A percentile compares a stretch with the other conserved stretches of the same genome.
Evolutionary conservation across 345 rosid genomes (phyloP).

Genomic region (Odontarrhena argentea): DNA sequence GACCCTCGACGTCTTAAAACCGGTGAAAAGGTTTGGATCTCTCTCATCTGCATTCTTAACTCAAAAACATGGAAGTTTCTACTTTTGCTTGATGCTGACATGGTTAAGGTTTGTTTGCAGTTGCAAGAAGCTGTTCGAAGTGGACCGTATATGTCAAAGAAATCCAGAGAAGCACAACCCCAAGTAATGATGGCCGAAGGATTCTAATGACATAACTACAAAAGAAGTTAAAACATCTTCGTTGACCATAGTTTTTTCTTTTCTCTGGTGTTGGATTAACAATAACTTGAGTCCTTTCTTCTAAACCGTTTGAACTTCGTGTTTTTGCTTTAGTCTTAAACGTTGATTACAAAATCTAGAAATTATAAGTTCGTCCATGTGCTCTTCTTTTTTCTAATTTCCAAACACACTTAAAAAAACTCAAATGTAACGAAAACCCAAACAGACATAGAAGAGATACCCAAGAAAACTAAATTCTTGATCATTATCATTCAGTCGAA

Average conservation of each 20-base stretch:
- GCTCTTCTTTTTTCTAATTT: background rate
- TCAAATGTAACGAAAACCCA: too few relatives aligned
- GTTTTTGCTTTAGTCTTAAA: background rate
- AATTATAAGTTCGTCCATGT: background rate
- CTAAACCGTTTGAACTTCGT: background rate
- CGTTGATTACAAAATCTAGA: background rate
- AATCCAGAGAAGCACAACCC: slow-evolving; percentile 62
- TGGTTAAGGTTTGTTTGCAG: slow-evolving; percentile 45
- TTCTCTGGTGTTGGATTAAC: background rate
- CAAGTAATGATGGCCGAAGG: slow-evolving; percentile 76
- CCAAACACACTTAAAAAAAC: too few relatives aligned
- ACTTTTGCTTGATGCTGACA: background rate
- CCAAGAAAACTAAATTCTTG: too few relatives aligned
- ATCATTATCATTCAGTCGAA: slow-evolving; percentile 6
- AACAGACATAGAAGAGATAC: too few relatives aligned
- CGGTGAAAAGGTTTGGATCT: slow-evolving; percentile 60
- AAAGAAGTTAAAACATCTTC: background rate
- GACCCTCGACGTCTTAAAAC: slow-evolving; percentile 60
- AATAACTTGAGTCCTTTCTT: background rate
- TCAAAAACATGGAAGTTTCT: background rate
- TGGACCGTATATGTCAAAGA: slow-evolving; percentile 69
- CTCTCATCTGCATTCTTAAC: background rate
- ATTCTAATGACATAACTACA: slow-evolving; percentile 46
- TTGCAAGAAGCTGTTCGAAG: slow-evolving; percentile 80
- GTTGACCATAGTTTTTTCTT: background rate